These are phyloP conservation scores for Penicillium italicum DNA, from an alignment of 2,329 filamentous ascomycete species.

Conservation along the genomic window DNA sequence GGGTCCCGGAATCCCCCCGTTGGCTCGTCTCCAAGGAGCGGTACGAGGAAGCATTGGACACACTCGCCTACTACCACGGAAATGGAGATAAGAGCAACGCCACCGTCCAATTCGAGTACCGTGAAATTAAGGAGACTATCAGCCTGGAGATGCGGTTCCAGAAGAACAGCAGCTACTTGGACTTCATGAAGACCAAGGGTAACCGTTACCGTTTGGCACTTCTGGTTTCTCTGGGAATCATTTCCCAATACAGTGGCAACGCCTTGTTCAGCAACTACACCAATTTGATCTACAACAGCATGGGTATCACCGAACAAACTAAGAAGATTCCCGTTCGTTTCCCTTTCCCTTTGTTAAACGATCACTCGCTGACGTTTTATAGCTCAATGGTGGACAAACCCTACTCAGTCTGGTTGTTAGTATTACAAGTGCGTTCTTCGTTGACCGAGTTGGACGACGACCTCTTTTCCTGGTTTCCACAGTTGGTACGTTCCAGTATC, in stretches of 20 bases:
- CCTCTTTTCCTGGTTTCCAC: constrained; percentile 52
- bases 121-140: constrained; percentile 64
- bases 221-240: constrained; percentile 60
- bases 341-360: background rate
- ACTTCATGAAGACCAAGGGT: constrained; percentile 60
- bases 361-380: constrained; percentile 24
- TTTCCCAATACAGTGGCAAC: constrained; percentile 67
- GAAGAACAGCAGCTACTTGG: constrained; percentile 53
- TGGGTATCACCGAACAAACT: constrained; percentile 57
- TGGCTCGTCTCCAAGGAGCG: constrained; percentile 63
- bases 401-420: constrained; percentile 59
- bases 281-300: constrained; percentile 58
- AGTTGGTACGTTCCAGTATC: constrained; percentile 18
- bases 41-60: constrained; percentile 58
- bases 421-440: constrained; percentile 53
- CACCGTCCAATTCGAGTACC: constrained; percentile 63
- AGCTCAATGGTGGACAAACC: constrained; percentile 55
- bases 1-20: constrained; percentile 63
- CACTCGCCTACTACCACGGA: constrained; percentile 62
- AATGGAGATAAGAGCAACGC: constrained; percentile 57
- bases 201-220: constrained; percentile 63
- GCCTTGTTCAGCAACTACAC: constrained; percentile 66
- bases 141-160: constrained; percentile 53
- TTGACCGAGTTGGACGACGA: constrained; percentile 55
- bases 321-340: constrained; percentile 52